A percentile compares a stretch with the other conserved stretches of the same genome.
Evolutionary conservation across 192 early-diverging fungal genomes (phyloP).

Genomic region (Coemansia nantahalensis): DNA sequence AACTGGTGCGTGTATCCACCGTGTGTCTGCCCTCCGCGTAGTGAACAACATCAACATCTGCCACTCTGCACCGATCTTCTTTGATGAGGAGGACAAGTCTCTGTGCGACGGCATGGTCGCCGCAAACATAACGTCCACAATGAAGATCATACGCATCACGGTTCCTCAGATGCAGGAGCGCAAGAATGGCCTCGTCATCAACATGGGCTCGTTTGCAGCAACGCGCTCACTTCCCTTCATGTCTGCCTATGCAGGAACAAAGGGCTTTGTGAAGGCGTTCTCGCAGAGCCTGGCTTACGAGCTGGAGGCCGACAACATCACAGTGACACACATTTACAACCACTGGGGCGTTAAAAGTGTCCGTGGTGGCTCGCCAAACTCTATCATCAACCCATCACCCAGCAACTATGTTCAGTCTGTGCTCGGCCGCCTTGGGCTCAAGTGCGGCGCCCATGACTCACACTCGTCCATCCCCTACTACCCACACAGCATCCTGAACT

Average conservation of each 20-base stretch:
- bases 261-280: slow-evolving; percentile 88
- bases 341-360: slow-evolving; percentile 94
- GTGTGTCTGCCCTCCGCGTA: neutral
- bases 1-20: no score
- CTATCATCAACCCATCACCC: slow-evolving; percentile 72
- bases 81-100: slow-evolving; percentile 71
- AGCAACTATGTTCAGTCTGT: slow-evolving; percentile 73
- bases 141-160: slow-evolving; percentile 77
- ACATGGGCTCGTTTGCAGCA: slow-evolving; percentile 88
- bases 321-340: slow-evolving; percentile 86
- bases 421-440: slow-evolving; percentile 66
- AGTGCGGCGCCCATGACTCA: slow-evolving; percentile 54
- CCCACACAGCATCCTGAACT: slow-evolving; percentile 46
- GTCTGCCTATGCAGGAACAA: slow-evolving; percentile 89
- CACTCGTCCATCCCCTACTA: slow-evolving; percentile 42
- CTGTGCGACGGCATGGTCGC: slow-evolving; percentile 74
- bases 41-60: slow-evolving; percentile 94
- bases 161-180: slow-evolving; percentile 75
- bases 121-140: slow-evolving; percentile 77
- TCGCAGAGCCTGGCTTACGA: slow-evolving; percentile 86
- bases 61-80: slow-evolving; percentile 82
- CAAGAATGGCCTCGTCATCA: slow-evolving; percentile 81
- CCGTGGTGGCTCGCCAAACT: slow-evolving; percentile 85
- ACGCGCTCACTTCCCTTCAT: slow-evolving; percentile 80
- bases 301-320: slow-evolving; percentile 67